Evolutionary conservation across 306 rosid species (phyloP), one percentile per base, ranked within the genome.

Genomic region (Vachellia pachyceras): DNA sequence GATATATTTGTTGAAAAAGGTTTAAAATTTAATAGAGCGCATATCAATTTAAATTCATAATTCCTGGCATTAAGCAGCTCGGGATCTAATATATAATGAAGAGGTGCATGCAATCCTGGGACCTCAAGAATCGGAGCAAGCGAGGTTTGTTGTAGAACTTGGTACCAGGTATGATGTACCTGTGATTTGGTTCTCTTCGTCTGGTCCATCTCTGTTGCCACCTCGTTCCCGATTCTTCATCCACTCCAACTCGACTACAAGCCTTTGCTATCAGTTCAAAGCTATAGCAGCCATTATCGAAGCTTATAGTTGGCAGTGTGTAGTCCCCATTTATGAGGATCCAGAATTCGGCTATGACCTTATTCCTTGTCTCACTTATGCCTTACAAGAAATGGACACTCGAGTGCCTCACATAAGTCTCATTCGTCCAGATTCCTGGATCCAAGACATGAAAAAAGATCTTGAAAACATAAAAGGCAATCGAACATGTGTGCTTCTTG

Each of bases 201-300:
- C 80, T 13, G 83, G 87, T 41, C 85, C 84, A 23, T 80, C 81
- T 23, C 82, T 86, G 35, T 77, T 84, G n/a, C 85, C 81, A 9
- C 15, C 72, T 47, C 83, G 41, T 3, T 10, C 42, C 69, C 39
- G 7, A 33, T 55, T 29, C 40, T 29, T 33, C 68, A 61, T 12
- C 17, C 41, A 15, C 35, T 23, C 67, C 17, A 2, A 47, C 18
- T 47, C 58, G 22, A 17, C 0, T 5, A 6, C 9, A 50, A 17
- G 58, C 22, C 58, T 6, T 17, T 50, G 58, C 58, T 17, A 0
- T 50, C 23, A 50, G 58, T 50, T 50, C 58, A 2, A 6, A 50
- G 22, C 42, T 64, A 64, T 64, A 64, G 20, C 69, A 5, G 42
- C 69, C 22, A 64, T 64, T 35, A 18, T 7, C 6, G 2, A 64